These are phyloP conservation scores for Haplosporangium sp. DNA, from an alignment of 371 early-diverging fungal genomes.

Conservation along the genomic window DNA sequence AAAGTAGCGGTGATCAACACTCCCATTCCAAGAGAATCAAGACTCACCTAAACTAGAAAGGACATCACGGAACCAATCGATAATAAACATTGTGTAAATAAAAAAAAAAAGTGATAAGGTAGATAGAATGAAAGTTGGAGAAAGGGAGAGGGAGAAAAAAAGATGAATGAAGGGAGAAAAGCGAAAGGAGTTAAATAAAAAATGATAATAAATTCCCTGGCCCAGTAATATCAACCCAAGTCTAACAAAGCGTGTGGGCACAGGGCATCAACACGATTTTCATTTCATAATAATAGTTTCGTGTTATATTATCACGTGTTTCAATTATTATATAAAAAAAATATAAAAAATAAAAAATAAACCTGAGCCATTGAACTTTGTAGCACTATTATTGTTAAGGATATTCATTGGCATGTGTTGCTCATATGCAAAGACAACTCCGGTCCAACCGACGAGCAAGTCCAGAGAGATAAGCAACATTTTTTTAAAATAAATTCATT, in stretches of 20 bases:
- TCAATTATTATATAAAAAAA: no score
- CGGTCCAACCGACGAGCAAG: background rate
- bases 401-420: conserved; percentile 2
- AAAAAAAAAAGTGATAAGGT: no score
- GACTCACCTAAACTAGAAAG: conserved; percentile 83
- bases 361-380: no score
- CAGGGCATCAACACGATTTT: background rate
- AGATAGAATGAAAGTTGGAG: no score
- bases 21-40: background rate
- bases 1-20: background rate
- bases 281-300: background rate
- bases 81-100: conserved; percentile 80
- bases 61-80: conserved; percentile 95
- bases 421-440: background rate
- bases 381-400: background rate
- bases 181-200: background rate
- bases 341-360: no score
- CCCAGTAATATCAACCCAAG: background rate
- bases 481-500: no score
- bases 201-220: background rate
- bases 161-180: background rate
- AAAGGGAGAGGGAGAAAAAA: background rate
- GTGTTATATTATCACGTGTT: background rate
- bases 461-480: no score
- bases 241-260: background rate